Evolutionary conservation across 768 basidiomycete genomes (phyloP).

Genomic region (Suillus alpinus): DNA sequence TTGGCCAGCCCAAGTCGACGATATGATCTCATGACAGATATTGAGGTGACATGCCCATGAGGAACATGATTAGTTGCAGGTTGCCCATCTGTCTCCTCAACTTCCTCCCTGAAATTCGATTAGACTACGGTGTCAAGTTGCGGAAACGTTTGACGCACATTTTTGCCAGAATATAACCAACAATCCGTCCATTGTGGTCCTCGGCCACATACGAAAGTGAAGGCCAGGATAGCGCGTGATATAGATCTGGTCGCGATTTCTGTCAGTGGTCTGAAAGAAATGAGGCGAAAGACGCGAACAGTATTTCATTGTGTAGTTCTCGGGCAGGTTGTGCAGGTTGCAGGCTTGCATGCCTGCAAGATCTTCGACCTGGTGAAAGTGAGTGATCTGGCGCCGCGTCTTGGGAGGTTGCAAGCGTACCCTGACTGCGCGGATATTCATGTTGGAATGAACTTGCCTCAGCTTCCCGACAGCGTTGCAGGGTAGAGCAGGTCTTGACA

Average conservation of each 20-base stretch:
- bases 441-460: slow-evolving; percentile 6
- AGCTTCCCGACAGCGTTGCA: not conserved
- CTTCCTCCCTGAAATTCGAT: slow-evolving; percentile 55
- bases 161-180: slow-evolving; percentile 95
- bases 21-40: slow-evolving; percentile 89
- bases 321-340: slow-evolving; percentile 90
- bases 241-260: slow-evolving; percentile 58
- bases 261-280: not conserved
- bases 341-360: slow-evolving; percentile 91
- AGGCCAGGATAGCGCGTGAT: slow-evolving; percentile 90
- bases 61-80: slow-evolving; percentile 54
- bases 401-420: slow-evolving; percentile 11
- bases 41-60: slow-evolving; percentile 95
- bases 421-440: slow-evolving; percentile 31
- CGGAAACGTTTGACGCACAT: slow-evolving; percentile 53
- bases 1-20: slow-evolving; percentile 91
- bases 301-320: slow-evolving; percentile 84
- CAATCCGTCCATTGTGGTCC: slow-evolving; percentile 83
- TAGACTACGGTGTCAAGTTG: slow-evolving; percentile 17
- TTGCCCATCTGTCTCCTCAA: slow-evolving; percentile 39
- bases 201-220: slow-evolving; percentile 92
- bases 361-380: slow-evolving; percentile 67
- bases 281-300: slow-evolving; percentile 41
- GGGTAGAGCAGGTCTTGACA: not conserved
- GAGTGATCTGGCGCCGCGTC: slow-evolving; percentile 9